These are phyloP conservation scores for Nemania sp. DNA, from an alignment of 2,329 filamentous ascomycete species.

Conservation along the genomic window DNA sequence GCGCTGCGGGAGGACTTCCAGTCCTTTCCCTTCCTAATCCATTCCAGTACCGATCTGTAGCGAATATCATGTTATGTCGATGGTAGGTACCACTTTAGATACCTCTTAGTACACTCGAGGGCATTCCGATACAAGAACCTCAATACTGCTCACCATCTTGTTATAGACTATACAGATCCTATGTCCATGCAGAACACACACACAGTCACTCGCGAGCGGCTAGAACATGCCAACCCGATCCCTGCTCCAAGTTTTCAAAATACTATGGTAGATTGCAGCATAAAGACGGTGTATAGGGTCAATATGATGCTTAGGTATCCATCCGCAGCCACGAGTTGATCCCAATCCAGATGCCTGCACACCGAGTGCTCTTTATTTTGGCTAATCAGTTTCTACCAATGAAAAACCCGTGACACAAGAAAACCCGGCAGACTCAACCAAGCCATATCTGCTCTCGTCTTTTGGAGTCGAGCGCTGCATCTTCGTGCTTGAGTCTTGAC, in stretches of 20 bases:
- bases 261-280: constrained; percentile 18
- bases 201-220: background rate
- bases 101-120: background rate
- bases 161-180: background rate
- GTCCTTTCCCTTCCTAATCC: too few species aligned
- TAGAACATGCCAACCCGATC: background rate
- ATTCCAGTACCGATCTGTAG: too few species aligned
- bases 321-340: constrained; percentile 14
- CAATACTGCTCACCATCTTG: background rate
- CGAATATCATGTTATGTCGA: too few species aligned
- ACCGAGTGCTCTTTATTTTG: constrained; percentile 28
- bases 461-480: constrained; percentile 23
- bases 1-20: too few species aligned
- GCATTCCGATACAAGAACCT: background rate
- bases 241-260: background rate
- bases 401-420: constrained; percentile 20
- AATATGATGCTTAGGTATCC: constrained; percentile 13
- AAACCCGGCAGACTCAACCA: constrained; percentile 20
- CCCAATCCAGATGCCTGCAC: constrained; percentile 27
- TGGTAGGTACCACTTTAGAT: too few species aligned
- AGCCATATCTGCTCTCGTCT: constrained; percentile 21
- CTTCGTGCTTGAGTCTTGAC: constrained; percentile 13
- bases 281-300: constrained; percentile 16
- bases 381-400: constrained; percentile 36
- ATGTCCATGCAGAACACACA: background rate